phyloP scores from a whole-genome alignment of 2,329 filamentous ascomycete genomes.

The Cryphonectria carpinicola region DNA sequence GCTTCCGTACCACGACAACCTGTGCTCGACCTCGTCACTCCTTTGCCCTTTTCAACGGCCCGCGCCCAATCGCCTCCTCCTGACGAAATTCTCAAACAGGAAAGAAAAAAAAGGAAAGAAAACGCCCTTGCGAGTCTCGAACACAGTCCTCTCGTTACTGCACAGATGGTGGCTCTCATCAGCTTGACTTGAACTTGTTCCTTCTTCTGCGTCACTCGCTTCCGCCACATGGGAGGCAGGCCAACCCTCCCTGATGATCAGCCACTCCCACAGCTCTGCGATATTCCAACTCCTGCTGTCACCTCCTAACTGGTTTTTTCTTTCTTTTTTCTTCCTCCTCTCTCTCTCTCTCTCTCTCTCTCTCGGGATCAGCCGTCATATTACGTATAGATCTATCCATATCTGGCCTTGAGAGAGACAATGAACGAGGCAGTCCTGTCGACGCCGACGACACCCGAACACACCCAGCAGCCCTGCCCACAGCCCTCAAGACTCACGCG shows the following conservation, averaged over 20 bases:
- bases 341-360: neutral
- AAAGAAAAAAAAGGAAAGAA: neutral
- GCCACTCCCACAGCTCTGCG: slow-evolving; percentile 11
- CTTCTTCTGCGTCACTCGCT: slow-evolving; percentile 21
- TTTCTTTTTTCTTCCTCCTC: too few species aligned
- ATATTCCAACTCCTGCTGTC: neutral
- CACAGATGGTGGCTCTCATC: slow-evolving; percentile 1
- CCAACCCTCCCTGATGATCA: slow-evolving; percentile 16
- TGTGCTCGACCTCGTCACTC: slow-evolving; percentile 20
- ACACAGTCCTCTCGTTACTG: slow-evolving; percentile 13
- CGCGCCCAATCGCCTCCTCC: slow-evolving; percentile 4
- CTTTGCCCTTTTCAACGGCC: slow-evolving; percentile 2
- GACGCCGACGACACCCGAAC: neutral
- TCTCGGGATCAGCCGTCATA: neutral
- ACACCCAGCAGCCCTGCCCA: slow-evolving; percentile 28
- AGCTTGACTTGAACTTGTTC: slow-evolving; percentile 14
- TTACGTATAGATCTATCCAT: neutral
- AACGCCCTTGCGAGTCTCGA: slow-evolving; percentile 5
- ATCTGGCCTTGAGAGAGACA: neutral
- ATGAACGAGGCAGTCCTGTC: slow-evolving; percentile 16
- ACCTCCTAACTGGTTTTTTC: neutral
- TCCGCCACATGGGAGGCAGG: slow-evolving; percentile 11
- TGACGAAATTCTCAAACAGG: neutral
- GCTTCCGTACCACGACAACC: slow-evolving; percentile 19
- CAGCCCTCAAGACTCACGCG: slow-evolving; percentile 32